phyloP scores from a whole-genome alignment of 163 green algal species.

The Chlamydomonas reinhardtii region DNA sequence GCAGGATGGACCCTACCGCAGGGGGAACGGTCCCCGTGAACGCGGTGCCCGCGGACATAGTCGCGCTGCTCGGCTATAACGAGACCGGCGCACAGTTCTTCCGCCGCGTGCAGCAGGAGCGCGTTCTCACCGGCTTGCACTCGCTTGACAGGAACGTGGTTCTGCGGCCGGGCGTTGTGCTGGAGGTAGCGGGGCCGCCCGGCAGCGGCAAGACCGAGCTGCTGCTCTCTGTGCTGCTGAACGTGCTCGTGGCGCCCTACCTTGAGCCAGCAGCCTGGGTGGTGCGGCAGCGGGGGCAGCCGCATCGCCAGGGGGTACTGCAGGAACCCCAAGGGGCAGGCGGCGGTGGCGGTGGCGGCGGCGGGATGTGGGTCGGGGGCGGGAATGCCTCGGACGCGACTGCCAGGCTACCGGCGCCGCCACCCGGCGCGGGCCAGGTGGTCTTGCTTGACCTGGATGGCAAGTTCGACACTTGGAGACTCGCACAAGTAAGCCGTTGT shows the following conservation, averaged over 20 bases:
- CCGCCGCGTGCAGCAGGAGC: constrained; percentile 53
- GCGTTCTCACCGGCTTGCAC: constrained; percentile 49
- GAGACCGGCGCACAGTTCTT: constrained; percentile 63
- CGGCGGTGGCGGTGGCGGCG: background rate
- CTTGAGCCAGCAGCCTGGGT: background rate
- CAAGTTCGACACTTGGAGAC: constrained; percentile 60
- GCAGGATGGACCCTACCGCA: too few relatives aligned
- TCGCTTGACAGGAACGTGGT: constrained; percentile 55
- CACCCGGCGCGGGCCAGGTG: constrained; percentile 13
- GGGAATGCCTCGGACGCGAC: too few relatives aligned
- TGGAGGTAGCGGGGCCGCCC: constrained; percentile 51
- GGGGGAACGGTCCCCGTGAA: background rate
- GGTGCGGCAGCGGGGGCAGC: background rate
- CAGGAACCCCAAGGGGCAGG: background rate
- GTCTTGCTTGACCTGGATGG: constrained; percentile 62
- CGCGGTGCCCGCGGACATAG: constrained; percentile 9
- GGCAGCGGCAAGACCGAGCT: constrained; percentile 67
- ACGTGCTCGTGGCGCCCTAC: constrained; percentile 18
- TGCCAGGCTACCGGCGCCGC: background rate
- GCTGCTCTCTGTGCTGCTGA: constrained; percentile 47
- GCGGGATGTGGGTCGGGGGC: background rate
- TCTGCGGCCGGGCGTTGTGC: constrained; percentile 56
- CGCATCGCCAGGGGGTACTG: background rate
- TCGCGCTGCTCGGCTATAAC: constrained; percentile 28
- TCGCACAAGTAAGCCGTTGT: constrained; percentile 55